Evolutionary conservation across 1,284 basidiomycete species (phyloP).

Genomic region (Chalciporus sp.): DNA sequence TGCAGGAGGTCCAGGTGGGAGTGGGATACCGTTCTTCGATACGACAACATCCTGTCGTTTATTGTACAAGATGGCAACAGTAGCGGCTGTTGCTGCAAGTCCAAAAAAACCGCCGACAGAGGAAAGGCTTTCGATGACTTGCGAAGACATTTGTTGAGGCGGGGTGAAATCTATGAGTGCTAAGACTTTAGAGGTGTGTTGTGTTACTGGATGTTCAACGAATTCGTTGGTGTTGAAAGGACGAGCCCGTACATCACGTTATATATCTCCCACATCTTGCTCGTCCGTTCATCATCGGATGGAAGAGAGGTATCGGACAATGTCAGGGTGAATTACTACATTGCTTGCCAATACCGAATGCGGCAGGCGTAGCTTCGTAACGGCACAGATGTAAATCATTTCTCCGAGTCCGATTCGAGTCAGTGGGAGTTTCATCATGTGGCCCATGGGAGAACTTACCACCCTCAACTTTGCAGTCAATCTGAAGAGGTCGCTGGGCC

Average conservation of each 20-base stretch:
- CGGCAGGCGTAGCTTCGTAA: too few species aligned
- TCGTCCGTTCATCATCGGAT: too few species aligned
- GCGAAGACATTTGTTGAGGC: background rate
- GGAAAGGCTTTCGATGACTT: background rate
- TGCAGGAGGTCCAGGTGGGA: slow-evolving; percentile 31
- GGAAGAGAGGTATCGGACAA: too few species aligned
- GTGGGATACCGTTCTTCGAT: slow-evolving; percentile 11
- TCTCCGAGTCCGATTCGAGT: too few species aligned
- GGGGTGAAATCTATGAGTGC: background rate
- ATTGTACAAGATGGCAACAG: slow-evolving; percentile 2
- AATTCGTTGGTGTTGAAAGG: background rate
- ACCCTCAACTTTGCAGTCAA: too few species aligned
- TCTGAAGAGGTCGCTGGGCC: too few species aligned
- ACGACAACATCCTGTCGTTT: background rate
- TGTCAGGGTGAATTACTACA: too few species aligned
- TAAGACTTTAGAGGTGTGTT: background rate
- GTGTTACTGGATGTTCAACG: background rate
- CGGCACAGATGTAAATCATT: too few species aligned
- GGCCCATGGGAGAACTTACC: too few species aligned
- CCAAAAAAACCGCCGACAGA: background rate
- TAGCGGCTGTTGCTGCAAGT: background rate
- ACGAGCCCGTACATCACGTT: background rate
- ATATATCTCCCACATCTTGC: background rate
- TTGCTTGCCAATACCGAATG: too few species aligned
- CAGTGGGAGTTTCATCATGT: too few species aligned